Evolutionary conservation across 148 eudicot genomes (phyloP).

Genomic region (Camellia japonica): DNA sequence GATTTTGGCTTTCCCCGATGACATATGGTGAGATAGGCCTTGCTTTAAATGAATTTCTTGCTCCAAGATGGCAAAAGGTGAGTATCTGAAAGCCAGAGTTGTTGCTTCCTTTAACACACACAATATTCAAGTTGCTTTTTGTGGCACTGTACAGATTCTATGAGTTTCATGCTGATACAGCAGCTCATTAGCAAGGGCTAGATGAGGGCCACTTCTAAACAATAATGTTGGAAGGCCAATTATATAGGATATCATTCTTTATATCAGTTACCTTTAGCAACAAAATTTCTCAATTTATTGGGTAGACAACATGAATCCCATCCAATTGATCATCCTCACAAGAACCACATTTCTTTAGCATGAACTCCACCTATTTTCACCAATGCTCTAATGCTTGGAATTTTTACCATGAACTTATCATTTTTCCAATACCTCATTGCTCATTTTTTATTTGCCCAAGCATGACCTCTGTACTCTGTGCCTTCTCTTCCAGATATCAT

Average conservation of each 20-base stretch:
- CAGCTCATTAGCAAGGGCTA: background rate
- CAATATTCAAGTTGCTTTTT: background rate
- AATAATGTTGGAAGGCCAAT: too few species aligned
- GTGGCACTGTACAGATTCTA: background rate
- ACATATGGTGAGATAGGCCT: conserved; percentile 85
- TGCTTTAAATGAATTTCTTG: conserved; percentile 67
- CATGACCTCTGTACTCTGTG: background rate
- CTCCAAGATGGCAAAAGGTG: conserved; percentile 87
- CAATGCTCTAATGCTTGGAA: too few species aligned
- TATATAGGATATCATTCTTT: too few species aligned
- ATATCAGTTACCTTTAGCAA: too few species aligned
- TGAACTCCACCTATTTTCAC: too few species aligned
- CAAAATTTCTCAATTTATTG: too few species aligned
- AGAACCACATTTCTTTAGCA: too few species aligned
- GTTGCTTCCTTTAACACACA: background rate
- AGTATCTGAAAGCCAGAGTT: background rate
- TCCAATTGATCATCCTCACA: too few species aligned
- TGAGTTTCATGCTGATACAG: background rate
- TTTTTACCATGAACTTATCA: background rate
- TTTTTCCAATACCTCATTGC: background rate
- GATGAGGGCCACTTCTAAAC: too few species aligned
- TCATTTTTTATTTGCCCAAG: background rate
- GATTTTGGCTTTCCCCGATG: conserved; percentile 69
- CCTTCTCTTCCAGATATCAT: background rate
- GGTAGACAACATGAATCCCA: too few species aligned